These are phyloP conservation scores for Scorias spongiosa DNA, from an alignment of 2,329 filamentous ascomycete genomes.

Conservation along the genomic window DNA sequence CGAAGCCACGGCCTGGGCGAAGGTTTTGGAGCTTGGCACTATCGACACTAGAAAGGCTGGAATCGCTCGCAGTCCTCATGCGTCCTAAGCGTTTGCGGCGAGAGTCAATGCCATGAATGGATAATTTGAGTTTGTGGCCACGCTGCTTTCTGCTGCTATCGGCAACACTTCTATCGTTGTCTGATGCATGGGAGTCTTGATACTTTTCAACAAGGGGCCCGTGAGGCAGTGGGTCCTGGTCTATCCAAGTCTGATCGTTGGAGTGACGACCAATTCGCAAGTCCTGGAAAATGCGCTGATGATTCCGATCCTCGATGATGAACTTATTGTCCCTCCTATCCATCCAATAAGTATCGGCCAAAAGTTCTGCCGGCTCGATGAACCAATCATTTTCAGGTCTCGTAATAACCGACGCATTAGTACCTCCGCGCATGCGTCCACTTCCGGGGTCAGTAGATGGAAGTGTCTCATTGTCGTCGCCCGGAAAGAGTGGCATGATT, in stretches of 20 bases:
- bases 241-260: conserved; percentile 10
- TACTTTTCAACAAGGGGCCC: neutral
- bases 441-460: conserved; percentile 7
- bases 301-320: conserved; percentile 65
- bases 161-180: neutral
- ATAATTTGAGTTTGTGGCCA: neutral
- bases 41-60: conserved; percentile 16
- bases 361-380: conserved; percentile 65
- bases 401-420: conserved; percentile 42
- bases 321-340: conserved; percentile 68
- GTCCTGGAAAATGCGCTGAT: conserved; percentile 52
- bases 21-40: conserved; percentile 35
- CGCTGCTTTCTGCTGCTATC: neutral
- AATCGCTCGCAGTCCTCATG: conserved; percentile 8
- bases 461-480: conserved; percentile 11
- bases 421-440: conserved; percentile 11
- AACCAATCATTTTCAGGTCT: conserved; percentile 74
- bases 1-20: conserved; percentile 16
- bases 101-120: neutral
- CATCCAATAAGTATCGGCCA: conserved; percentile 84
- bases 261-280: conserved; percentile 5
- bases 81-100: neutral
- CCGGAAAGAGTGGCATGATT: conserved; percentile 14
- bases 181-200: neutral
- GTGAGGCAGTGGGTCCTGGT: conserved; percentile 6